phyloP scores from a whole-genome alignment of 2,329 filamentous ascomycete species.

The Microcera coccophila region DNA sequence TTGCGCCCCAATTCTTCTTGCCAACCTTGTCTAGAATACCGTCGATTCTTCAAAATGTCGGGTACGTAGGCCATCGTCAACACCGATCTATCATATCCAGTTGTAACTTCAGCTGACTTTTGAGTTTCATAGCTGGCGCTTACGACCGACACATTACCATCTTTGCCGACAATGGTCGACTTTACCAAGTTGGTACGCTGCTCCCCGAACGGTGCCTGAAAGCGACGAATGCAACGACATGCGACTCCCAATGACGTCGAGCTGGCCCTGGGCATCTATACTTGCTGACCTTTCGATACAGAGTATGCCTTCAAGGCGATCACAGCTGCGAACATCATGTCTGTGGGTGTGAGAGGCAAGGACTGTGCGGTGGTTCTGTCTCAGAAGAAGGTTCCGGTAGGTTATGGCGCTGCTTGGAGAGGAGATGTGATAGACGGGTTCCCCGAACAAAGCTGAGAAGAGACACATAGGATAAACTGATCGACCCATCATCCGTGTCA shows the following conservation, averaged over 20 bases:
- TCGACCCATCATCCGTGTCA: slow-evolving; percentile 93
- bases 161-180: slow-evolving; percentile 95
- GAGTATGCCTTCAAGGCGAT: slow-evolving; percentile 99
- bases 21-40: slow-evolving; percentile 13
- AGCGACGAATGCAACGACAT: slow-evolving; percentile 10
- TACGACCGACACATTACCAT: slow-evolving; percentile 99
- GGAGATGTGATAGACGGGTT: background rate
- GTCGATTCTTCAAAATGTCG: slow-evolving; percentile 46
- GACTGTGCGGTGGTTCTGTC: slow-evolving; percentile 95
- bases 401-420: slow-evolving; percentile 33
- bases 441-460: slow-evolving; percentile 21
- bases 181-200: slow-evolving; percentile 96
- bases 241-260: slow-evolving; percentile 14
- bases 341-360: slow-evolving; percentile 92
- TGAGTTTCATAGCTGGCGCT: slow-evolving; percentile 54
- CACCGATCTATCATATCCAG: slow-evolving; percentile 6
- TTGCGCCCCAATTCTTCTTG: slow-evolving; percentile 4
- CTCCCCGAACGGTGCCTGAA: slow-evolving; percentile 4
- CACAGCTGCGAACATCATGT: slow-evolving; percentile 98
- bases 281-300: slow-evolving; percentile 39
- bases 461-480: slow-evolving; percentile 81
- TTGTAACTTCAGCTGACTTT: slow-evolving; percentile 27
- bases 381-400: slow-evolving; percentile 98
- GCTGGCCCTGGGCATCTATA: slow-evolving; percentile 5
- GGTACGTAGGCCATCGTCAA: slow-evolving; percentile 36